Base-by-base conservation (phyloP, 2,329 filamentous ascomycete genomes). In the Basipetospora chlamydospora region DNA sequence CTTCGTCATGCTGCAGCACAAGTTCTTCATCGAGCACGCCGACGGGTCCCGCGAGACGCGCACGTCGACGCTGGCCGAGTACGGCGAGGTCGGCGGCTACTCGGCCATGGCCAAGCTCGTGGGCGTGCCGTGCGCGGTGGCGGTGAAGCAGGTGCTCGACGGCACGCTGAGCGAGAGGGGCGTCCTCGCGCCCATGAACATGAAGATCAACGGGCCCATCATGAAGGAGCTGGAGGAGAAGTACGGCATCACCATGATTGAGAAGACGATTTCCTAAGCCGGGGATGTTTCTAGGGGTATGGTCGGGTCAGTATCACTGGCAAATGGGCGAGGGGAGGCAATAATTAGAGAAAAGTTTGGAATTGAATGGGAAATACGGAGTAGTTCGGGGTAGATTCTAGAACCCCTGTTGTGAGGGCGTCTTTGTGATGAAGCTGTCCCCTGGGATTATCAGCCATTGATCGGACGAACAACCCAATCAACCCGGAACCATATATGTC, bases 21-120 rank as follows among this genome's bases (percentile, higher is more conserved):
- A 75, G 63, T 92, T 93, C 56, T 77, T 77, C 54, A 83, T 93
- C 46, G 81, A 90, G 67, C 66, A 80, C 60, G 77, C 78, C 59
- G 80, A 90, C 54, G 85, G 85, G 49, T 72, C 62, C 53, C 73
- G 70, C 56, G 76, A 92, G 64, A 85, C 77, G 30, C 68, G 78
- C 44, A 87, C 82, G 17, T 84, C 78, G 28, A 94, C 86, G 1
- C 72, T 95, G 12, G 69, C 66, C 52, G 84, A 92, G 55, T 88
- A 92, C 58, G 86, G 85, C 54, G 76, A 76, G 50, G 78, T 80
- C 40, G 67, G 73, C 46, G 81, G 80, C 23, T 92, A 88, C 64
- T 79, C 71, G 4, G 75, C 81, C 46, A 93, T 94, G 85, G 83
- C 82, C 31, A 80, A 77, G 58, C 59, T 85, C 29, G 84, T 92